These are phyloP conservation scores for Ogataea ganodermae DNA, from an alignment of 805 yeast species.

Conservation along the genomic window DNA sequence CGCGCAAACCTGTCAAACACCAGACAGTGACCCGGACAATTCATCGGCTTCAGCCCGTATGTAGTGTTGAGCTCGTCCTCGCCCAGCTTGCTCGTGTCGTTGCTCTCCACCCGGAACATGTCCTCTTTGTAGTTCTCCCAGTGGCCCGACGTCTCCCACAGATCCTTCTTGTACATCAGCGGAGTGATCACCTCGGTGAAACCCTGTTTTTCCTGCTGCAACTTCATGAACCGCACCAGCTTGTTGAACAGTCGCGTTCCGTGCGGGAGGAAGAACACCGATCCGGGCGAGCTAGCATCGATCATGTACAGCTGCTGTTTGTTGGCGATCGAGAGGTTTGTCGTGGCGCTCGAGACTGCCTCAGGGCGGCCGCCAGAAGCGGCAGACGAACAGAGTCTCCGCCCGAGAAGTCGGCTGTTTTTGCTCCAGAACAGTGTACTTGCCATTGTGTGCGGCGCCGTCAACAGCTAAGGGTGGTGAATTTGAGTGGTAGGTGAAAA, in stretches of 20 bases:
- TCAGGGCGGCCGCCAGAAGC: slow-evolving; percentile 1
- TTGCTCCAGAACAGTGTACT: not conserved
- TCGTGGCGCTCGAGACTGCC: slow-evolving; percentile 36
- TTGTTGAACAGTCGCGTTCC: slow-evolving; percentile 87
- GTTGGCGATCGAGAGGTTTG: slow-evolving; percentile 48
- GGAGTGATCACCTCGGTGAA: slow-evolving; percentile 94
- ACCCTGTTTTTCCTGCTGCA: slow-evolving; percentile 77
- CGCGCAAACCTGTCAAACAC: slow-evolving; percentile 74
- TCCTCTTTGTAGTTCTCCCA: slow-evolving; percentile 95
- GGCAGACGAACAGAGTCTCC: slow-evolving; percentile 14
- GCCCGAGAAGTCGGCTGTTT: not conserved
- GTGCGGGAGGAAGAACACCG: slow-evolving; percentile 87
- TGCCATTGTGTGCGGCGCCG: no score
- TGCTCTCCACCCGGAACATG: slow-evolving; percentile 85
- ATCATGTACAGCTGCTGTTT: slow-evolving; percentile 77
- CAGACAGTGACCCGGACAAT: slow-evolving; percentile 75
- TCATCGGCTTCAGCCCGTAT: slow-evolving; percentile 87
- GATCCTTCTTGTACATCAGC: slow-evolving; percentile 72
- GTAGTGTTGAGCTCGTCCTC: slow-evolving; percentile 41
- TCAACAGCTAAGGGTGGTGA: no score
- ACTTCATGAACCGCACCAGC: slow-evolving; percentile 77
- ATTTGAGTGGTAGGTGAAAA: no score
- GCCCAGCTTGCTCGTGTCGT: slow-evolving; percentile 36
- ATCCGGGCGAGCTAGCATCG: slow-evolving; percentile 86
- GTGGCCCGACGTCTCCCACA: slow-evolving; percentile 94